Conservation (phyloP, 2,329 filamentous ascomycete species). For the Aureobasidium vineae region DNA sequence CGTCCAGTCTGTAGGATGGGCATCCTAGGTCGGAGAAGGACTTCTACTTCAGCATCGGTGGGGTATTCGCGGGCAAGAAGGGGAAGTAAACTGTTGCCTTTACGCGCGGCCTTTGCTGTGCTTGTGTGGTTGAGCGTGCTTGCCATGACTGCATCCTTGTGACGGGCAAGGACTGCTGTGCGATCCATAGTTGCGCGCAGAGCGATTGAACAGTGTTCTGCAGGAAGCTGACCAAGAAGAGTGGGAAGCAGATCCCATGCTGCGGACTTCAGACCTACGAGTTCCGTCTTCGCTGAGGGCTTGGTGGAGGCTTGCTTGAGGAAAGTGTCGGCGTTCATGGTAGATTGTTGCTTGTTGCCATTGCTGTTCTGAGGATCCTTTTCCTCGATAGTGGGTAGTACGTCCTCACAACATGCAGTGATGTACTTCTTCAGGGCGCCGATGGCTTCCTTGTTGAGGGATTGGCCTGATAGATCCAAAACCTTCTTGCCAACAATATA, state of each 20-base stretch:
- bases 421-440: slow-evolving; percentile 62
- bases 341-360: slow-evolving; percentile 38
- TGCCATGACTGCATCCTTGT: slow-evolving; percentile 71
- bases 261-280: slow-evolving; percentile 53
- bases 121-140: slow-evolving; percentile 75
- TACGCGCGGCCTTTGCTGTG: slow-evolving; percentile 51
- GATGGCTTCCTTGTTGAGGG: slow-evolving; percentile 64
- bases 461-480: slow-evolving; percentile 62
- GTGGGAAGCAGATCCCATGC: slow-evolving; percentile 61
- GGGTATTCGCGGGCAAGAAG: slow-evolving; percentile 69
- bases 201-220: slow-evolving; percentile 66
- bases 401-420: slow-evolving; percentile 69
- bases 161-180: slow-evolving; percentile 68
- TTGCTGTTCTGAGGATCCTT: slow-evolving; percentile 44
- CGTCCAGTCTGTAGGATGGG: slow-evolving; percentile 41
- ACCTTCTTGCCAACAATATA: slow-evolving; percentile 62
- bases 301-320: slow-evolving; percentile 44
- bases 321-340: slow-evolving; percentile 71
- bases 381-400: slow-evolving; percentile 52
- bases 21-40: slow-evolving; percentile 58
- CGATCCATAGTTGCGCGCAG: slow-evolving; percentile 75
- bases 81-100: slow-evolving; percentile 71
- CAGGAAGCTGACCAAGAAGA: slow-evolving; percentile 63
- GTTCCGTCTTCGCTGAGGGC: slow-evolving; percentile 33
- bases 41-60: slow-evolving; percentile 65